phyloP scores from a whole-genome alignment of 2,329 filamentous ascomycete species.

The Ophiostoma populinum region DNA sequence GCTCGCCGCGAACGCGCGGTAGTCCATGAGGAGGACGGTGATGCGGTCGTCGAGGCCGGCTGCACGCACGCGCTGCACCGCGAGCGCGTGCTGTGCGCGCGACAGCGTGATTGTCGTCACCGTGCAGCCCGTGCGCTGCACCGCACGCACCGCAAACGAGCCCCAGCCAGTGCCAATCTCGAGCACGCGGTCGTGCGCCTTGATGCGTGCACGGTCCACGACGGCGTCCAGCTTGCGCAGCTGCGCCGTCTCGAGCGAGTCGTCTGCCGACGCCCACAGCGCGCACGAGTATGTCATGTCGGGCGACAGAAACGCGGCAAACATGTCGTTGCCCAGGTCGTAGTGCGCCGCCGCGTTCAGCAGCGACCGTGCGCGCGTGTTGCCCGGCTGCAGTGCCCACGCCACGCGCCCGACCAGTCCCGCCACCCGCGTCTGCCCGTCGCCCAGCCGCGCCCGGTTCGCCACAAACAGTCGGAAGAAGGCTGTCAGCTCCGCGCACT shows the following conservation, averaged over 20 bases:
- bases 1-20: conserved; percentile 32
- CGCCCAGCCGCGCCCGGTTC: conserved; percentile 46
- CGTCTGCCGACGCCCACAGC: conserved; percentile 38
- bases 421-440: conserved; percentile 46
- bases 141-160: conserved; percentile 54
- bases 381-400: conserved; percentile 37
- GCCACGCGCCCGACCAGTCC: conserved; percentile 39
- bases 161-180: conserved; percentile 68
- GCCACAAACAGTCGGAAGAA: conserved; percentile 61
- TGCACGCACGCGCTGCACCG: conserved; percentile 43
- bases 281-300: conserved; percentile 66
- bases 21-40: conserved; percentile 50
- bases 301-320: conserved; percentile 53
- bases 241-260: conserved; percentile 48
- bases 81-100: conserved; percentile 49
- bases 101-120: conserved; percentile 54
- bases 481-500: conserved; percentile 45
- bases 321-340: conserved; percentile 62
- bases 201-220: conserved; percentile 46
- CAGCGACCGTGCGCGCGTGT: conserved; percentile 38
- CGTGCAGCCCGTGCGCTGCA: conserved; percentile 45
- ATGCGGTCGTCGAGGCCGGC: conserved; percentile 44
- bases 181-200: conserved; percentile 47
- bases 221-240: conserved; percentile 49
- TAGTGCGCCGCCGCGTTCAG: conserved; percentile 58